Conservation (phyloP, 2,329 filamentous ascomycete genomes). For the Lasiodiplodia sp. region DNA sequence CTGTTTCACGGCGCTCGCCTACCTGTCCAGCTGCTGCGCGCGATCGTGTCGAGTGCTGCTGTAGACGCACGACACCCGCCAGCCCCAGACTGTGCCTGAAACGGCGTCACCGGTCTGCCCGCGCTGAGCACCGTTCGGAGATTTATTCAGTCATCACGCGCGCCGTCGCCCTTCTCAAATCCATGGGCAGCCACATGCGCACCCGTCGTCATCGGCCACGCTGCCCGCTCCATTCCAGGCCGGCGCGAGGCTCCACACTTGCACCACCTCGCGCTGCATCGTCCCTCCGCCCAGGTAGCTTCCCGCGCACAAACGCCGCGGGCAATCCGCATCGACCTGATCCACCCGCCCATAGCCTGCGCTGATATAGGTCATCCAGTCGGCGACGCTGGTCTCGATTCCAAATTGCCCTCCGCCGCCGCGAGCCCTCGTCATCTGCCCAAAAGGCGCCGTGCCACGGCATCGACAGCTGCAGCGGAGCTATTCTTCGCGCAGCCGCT, state of each 20-base stretch:
- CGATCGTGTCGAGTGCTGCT: constrained; percentile 1
- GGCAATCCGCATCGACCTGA: constrained; percentile 4
- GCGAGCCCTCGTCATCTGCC: constrained; percentile 16
- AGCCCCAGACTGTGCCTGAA: constrained; percentile 22
- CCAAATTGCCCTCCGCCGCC: constrained; percentile 13
- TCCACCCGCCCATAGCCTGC: constrained; percentile 15
- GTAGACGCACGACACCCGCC: constrained; percentile 5
- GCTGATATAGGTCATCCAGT: constrained; percentile 27
- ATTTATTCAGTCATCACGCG: constrained; percentile 11
- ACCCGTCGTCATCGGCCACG: constrained; percentile 15
- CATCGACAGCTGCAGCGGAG: constrained; percentile 1
- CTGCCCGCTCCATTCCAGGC: constrained; percentile 12
- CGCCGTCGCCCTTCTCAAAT: constrained; percentile 13
- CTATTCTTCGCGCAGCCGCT: constrained; percentile 8
- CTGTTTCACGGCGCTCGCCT: constrained; percentile 27
- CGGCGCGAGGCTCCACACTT: constrained; percentile 9
- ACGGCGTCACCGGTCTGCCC: constrained; percentile 9
- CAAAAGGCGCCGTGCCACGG: background rate
- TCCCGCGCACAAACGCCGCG: constrained; percentile 18
- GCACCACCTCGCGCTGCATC: constrained; percentile 21
- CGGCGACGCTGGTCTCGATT: constrained; percentile 12
- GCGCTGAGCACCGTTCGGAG: constrained; percentile 6
- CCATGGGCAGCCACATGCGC: constrained; percentile 20
- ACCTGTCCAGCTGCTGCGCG: constrained; percentile 6
- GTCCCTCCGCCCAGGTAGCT: constrained; percentile 16